These are phyloP conservation scores for Tuber melanosporum DNA, from an alignment of 495 filamentous ascomycete genomes.

Conservation along the genomic window DNA sequence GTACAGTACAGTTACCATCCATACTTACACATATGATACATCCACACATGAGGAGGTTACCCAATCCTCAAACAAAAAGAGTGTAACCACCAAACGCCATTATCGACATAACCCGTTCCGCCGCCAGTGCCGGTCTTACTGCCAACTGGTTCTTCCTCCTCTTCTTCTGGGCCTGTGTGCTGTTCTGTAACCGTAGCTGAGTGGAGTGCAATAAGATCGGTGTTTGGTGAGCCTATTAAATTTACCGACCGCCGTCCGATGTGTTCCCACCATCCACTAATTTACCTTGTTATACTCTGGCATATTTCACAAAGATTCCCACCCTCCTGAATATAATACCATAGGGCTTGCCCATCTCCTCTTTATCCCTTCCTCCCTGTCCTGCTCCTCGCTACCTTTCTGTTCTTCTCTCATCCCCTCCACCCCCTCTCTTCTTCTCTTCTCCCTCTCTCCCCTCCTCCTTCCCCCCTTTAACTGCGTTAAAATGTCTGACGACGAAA, in stretches of 20 bases:
- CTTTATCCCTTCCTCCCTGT: background rate
- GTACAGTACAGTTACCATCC: background rate
- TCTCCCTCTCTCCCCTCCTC: background rate
- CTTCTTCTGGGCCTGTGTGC: background rate
- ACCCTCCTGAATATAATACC: background rate
- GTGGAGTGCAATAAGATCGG: background rate
- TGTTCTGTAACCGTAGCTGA: background rate
- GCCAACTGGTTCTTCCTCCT: background rate
- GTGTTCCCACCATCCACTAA: background rate
- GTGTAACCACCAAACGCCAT: background rate
- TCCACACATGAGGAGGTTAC: background rate
- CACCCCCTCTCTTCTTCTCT: background rate
- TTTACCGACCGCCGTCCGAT: background rate
- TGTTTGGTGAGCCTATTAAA: background rate
- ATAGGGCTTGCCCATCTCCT: background rate
- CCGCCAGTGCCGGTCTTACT: background rate
- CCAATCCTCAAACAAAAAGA: background rate
- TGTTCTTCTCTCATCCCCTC: background rate
- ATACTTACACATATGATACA: no score
- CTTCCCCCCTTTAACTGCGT: background rate
- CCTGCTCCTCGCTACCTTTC: background rate
- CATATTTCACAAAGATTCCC: background rate
- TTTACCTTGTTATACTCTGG: no score
- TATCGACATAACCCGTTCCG: background rate
- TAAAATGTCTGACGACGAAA: constrained; percentile 19